Base-by-base conservation (phyloP, 179 eudicot species). In the Amaranthus tricolor region DNA sequence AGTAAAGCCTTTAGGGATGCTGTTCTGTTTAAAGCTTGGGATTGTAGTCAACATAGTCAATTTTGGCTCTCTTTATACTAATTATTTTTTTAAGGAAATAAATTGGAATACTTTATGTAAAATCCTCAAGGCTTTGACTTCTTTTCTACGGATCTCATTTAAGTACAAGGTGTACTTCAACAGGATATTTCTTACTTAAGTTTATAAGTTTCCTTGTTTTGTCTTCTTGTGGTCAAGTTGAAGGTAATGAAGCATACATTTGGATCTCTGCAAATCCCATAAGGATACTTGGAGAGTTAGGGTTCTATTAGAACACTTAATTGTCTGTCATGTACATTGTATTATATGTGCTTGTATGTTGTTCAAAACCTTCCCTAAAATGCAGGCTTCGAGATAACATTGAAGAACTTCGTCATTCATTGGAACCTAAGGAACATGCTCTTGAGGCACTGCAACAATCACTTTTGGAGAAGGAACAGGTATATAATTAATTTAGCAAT, bases 381-480 rank as follows among this genome's bases (percentile, higher is more conserved):
- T 80, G 62, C 85, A 95, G 99, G 86, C 96, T 95, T 77, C 88
- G 98, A 74, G 99, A 95, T 75, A 88, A 84, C 73, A 81, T 95
- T 74, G 98, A 95, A 85, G 98, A 95, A 80, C 79, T 95, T 68
- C 99, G 97, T 53, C 89, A 82, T 79, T 88, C 98, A 20, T 77
- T 95, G 77, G 89, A 80, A 81, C 98, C 99, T 51, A 93, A 95
- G 76, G 96, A 95, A 74, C 89, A 86, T 83, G 96, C 98, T 82
- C 75, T 95, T 76, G 98, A 89, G 84, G 76, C 87, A 40, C 72
- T 93, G 75, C 94, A 93, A 66, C 95, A 88, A 71, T 87, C 96
- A 55, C 88, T 95, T 75, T 68, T 73, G 67, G 99, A 93, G 79
- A 95, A 95, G 81, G 96, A 93, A 13, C 98, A 95, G 98, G 99